Evolutionary conservation across 768 basidiomycete species (phyloP), one percentile per base, ranked within the genome.

Genomic region (Boletus vinaceobasis): DNA sequence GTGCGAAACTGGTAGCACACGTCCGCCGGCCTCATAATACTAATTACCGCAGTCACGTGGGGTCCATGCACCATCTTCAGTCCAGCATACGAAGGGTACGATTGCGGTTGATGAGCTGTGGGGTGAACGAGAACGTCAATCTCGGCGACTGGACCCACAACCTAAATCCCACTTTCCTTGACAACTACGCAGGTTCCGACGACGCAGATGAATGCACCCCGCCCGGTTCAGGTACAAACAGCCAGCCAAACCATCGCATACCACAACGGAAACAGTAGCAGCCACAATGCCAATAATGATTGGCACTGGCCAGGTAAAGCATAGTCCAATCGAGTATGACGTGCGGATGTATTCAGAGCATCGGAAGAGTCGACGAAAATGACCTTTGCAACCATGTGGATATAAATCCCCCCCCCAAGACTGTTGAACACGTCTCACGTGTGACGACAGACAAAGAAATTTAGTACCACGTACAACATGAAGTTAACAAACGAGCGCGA

Each of bases 191-290:
- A 82, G 2, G 79, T 79, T 43, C 46, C 46, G 10, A 40, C 36
- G 19, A 57, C 11, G 58, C 81, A 82, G 38, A 81, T 77, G 56
- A 23, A 23, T 23, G 23, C 37, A 65, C 67, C 39, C 73, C 73
- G 5, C 75, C 78, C 43, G n/a, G n/a, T 71, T 67, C 11, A 76
- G 57, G 56, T 80, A 66, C 80, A 56, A 80, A 71, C 26, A 82
- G 53, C 77, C 79, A 82, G 67, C 82, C 83, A 58, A 78, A 79
- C 2, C 80, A 23, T 79, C 14, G 81, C 82, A 60, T 79, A 83
- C 79, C 82, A 82, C n/a, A 78, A 74, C 8, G 81, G 56, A 83
- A 83, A 83, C 21, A 82, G 68, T 17, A 23, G 80, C 71, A 9
- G 80, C 81, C 13, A 79, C 66, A 55, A 83, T 77, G 14, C 81